Conservation (phyloP, 2,329 filamentous ascomycete species). For the Leptographium procerum region DNA sequence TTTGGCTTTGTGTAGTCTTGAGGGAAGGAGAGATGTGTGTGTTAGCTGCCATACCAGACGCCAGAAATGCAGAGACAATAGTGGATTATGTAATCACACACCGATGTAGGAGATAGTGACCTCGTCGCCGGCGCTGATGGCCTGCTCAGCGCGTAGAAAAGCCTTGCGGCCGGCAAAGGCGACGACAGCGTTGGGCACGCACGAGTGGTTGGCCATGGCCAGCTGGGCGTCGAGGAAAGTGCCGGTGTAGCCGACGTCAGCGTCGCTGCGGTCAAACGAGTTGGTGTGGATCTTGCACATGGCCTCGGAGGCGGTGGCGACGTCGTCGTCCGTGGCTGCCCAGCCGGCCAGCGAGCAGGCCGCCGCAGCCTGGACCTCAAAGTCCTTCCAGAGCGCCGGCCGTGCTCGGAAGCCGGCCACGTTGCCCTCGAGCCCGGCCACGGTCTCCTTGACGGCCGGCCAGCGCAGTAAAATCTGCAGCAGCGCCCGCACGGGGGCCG, state of each 20-base stretch:
- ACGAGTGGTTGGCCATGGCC: conserved; percentile 53
- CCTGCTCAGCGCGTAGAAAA: conserved; percentile 35
- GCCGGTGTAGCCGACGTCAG: conserved; percentile 39
- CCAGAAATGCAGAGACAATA: too few species aligned
- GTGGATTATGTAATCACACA: conserved; percentile 16
- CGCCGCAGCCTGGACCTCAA: conserved; percentile 36
- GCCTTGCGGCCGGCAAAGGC: conserved; percentile 41
- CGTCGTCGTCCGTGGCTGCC: conserved; percentile 22
- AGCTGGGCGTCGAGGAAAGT: conserved; percentile 44
- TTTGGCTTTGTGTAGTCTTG: conserved; percentile 40
- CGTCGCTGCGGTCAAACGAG: conserved; percentile 45
- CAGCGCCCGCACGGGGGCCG: conserved; percentile 43
- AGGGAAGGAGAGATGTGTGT: neutral
- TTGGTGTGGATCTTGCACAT: conserved; percentile 53
- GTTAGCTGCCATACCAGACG: too few species aligned
- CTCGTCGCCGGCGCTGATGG: conserved; percentile 41
- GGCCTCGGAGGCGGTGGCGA: conserved; percentile 31
- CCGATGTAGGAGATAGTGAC: conserved; percentile 53
- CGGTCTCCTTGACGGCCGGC: conserved; percentile 16
- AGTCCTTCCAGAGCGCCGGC: conserved; percentile 30
- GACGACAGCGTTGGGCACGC: conserved; percentile 47
- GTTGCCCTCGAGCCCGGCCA: conserved; percentile 36
- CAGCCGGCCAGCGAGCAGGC: conserved; percentile 35
- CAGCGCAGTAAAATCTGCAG: conserved; percentile 36
- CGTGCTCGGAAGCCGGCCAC: conserved; percentile 24